Evolutionary conservation across 2,329 filamentous ascomycete species (phyloP).

Genomic region (Beauveria sp.): DNA sequence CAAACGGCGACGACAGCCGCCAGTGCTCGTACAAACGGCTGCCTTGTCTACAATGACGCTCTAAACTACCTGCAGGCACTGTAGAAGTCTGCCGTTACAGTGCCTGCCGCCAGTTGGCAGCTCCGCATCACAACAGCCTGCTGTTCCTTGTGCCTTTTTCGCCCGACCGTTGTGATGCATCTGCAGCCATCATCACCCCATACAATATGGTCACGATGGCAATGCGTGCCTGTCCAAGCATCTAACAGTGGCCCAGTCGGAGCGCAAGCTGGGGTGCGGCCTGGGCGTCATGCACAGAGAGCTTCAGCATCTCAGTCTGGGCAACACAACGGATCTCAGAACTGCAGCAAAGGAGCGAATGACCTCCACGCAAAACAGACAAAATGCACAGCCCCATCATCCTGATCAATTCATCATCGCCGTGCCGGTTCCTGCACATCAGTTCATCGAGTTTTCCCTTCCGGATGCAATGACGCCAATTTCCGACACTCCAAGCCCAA

Average conservation of each 20-base stretch:
- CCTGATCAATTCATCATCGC: not conserved
- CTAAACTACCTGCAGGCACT: not conserved
- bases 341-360: not conserved
- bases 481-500: not conserved
- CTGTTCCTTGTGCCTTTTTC: not conserved
- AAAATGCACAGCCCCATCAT: not conserved
- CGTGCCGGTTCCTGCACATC: not conserved
- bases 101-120: not conserved
- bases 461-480: not conserved
- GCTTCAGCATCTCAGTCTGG: not conserved
- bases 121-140: not conserved
- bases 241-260: not conserved
- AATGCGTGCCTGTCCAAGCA: not conserved
- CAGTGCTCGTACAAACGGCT: not conserved
- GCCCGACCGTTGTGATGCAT: not conserved
- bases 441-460: not conserved
- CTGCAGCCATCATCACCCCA: not conserved
- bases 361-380: not conserved
- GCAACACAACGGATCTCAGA: not conserved
- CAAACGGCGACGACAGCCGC: not conserved
- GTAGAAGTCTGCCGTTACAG: not conserved
- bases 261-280: not conserved
- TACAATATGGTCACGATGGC: not conserved
- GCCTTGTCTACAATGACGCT: too few species aligned
- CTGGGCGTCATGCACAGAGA: not conserved